phyloP scores from a whole-genome alignment of 495 filamentous ascomycete species.

The Penicillium maclennaniae region DNA sequence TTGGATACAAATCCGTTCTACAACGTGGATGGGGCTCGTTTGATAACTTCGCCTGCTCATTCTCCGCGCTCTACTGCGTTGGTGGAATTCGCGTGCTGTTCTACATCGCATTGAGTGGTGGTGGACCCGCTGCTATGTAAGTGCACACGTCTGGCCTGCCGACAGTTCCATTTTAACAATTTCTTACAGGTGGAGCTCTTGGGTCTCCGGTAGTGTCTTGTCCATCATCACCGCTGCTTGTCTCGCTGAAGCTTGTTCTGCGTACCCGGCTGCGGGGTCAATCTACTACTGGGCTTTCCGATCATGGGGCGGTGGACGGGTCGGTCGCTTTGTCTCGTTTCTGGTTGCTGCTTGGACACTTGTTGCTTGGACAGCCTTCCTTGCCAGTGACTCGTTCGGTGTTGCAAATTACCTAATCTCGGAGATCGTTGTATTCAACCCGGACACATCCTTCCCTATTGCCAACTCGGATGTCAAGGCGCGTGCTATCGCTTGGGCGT shows the following conservation, averaged over 20 bases:
- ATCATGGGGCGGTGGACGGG: constrained; percentile 28
- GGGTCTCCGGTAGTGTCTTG: constrained; percentile 33
- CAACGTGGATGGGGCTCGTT: constrained; percentile 30
- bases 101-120: constrained; percentile 32
- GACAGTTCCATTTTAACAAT: constrained; percentile 4
- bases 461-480: constrained; percentile 29
- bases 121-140: constrained; percentile 33
- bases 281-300: constrained; percentile 40
- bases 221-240: constrained; percentile 35
- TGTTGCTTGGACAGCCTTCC: constrained; percentile 34
- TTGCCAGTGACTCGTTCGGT: constrained; percentile 35
- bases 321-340: constrained; percentile 32
- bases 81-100: constrained; percentile 34
- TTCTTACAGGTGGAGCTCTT: constrained; percentile 32
- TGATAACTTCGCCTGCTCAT: constrained; percentile 36
- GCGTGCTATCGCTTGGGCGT: constrained; percentile 31
- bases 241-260: constrained; percentile 34
- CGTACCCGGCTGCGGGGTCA: constrained; percentile 33
- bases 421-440: constrained; percentile 30
- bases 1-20: constrained; percentile 33
- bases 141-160: not conserved
- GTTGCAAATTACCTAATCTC: constrained; percentile 35
- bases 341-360: constrained; percentile 35
- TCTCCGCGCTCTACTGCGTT: constrained; percentile 32
- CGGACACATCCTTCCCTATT: constrained; percentile 28